These are phyloP conservation scores for Microsporum audouinii DNA, from an alignment of 2,329 filamentous ascomycete genomes.

Conservation along the genomic window DNA sequence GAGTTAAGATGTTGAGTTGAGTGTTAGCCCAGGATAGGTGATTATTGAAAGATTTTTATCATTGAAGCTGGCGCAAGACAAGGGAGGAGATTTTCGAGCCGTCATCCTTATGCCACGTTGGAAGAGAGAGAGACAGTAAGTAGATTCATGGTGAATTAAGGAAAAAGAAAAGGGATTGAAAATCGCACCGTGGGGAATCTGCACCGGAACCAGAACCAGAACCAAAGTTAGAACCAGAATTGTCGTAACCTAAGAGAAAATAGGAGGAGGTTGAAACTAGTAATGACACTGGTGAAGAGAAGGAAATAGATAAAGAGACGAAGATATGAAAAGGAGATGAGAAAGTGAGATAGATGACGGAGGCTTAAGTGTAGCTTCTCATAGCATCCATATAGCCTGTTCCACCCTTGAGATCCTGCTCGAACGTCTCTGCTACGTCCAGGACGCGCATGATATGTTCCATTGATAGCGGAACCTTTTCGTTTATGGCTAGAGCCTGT, in stretches of 20 bases:
- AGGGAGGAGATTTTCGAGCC: no score
- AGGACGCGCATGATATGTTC: slow-evolving; percentile 69
- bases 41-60: no score
- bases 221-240: neutral
- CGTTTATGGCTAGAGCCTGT: slow-evolving; percentile 69
- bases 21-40: no score
- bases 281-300: slow-evolving; percentile 2
- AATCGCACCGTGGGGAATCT: neutral
- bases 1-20: neutral
- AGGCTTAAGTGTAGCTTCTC: slow-evolving; percentile 53
- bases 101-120: neutral
- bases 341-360: neutral
- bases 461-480: slow-evolving; percentile 61
- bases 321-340: neutral
- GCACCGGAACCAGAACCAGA: neutral
- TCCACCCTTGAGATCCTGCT: slow-evolving; percentile 70
- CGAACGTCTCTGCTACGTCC: slow-evolving; percentile 74
- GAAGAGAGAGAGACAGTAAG: neutral
- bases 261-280: neutral
- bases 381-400: slow-evolving; percentile 72
- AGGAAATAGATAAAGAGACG: neutral
- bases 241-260: neutral
- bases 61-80: no score
- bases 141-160: neutral
- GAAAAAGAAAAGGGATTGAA: neutral